Evolutionary conservation across 352 stramenopile species (phyloP).

Genomic region (Globisporangium alternatum): DNA sequence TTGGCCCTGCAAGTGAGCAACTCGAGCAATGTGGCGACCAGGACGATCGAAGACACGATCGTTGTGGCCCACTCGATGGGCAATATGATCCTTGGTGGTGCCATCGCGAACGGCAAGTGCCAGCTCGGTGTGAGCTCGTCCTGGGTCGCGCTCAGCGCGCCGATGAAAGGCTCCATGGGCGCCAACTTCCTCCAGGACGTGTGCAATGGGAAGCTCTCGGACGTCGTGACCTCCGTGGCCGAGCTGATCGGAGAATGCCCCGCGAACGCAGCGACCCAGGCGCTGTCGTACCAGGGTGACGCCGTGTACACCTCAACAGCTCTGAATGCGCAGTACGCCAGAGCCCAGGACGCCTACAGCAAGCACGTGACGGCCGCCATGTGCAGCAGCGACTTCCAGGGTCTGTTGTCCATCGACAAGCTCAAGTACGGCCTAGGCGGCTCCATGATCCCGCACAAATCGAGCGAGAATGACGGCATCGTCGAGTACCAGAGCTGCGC

Average conservation of each 20-base stretch:
- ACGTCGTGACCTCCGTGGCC: constrained; percentile 25
- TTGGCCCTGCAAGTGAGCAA: constrained; percentile 32
- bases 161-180: constrained; percentile 42
- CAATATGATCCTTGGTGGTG: constrained; percentile 44
- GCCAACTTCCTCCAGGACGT: constrained; percentile 33
- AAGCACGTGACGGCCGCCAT: constrained; percentile 32
- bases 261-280: constrained; percentile 19
- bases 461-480: constrained; percentile 21
- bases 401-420: constrained; percentile 38
- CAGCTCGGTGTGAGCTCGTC: constrained; percentile 17
- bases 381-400: constrained; percentile 37
- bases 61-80: constrained; percentile 64
- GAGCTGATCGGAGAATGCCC: constrained; percentile 36
- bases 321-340: constrained; percentile 26
- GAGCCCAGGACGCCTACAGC: constrained; percentile 27
- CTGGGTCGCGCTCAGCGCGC: constrained; percentile 39
- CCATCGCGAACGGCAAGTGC: constrained; percentile 20
- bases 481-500: constrained; percentile 58
- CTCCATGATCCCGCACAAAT: constrained; percentile 15
- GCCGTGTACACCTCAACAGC: constrained; percentile 12
- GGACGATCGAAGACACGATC: constrained; percentile 62
- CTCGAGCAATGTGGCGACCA: constrained; percentile 27
- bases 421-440: constrained; percentile 20
- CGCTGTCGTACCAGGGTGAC: constrained; percentile 35
- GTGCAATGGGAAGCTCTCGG: constrained; percentile 24